Evolutionary conservation across 768 basidiomycete species (phyloP), one percentile per base, ranked within the genome.

Genomic region (Panus rudis): DNA sequence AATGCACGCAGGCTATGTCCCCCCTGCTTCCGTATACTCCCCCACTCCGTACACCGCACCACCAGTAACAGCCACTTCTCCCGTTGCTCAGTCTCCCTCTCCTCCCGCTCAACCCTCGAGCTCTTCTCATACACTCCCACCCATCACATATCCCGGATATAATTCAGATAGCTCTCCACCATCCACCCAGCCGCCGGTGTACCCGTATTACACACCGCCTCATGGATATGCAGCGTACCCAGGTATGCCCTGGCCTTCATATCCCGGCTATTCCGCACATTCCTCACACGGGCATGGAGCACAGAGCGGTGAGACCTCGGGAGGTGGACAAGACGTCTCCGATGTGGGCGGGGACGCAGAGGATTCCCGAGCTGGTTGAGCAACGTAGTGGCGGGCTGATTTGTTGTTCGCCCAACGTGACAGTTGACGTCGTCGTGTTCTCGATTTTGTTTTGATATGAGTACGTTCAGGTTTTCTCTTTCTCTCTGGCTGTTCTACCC

Each of bases 41-140:
- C 45, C 45, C 31, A 26, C 49, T 11, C 37, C 49, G 3, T 51
- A 51, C 28, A 11, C 47, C 11, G 39, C 49, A 3, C 11, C 42
- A 2, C 45, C 49, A 8, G 42, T 43, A 4, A 43, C 49, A 6
- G 42, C 49, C 4, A 32, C 43, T 14, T 41, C 38, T 14, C 45
- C 46, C 5, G 32, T 35, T 4, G 41, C 4, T 5, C 45, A 51
- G 22, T 47, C 34, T 7, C 49, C 49, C 8, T 47, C 49, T 3
- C 49, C 49, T 3, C 49, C 49, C 17, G 45, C 40, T 30, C 45
- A 42, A 27, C 8, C 44, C n/a, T 21, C 42, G 32, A 14, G 37
- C 11, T 12, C 42, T 2, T 25, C 45, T 20, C 24, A 35, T 35
- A 20, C 33, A 16, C 33, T 20, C 6, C 13, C 43, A 25, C 23